Percentiles rank a stretch among this genome's conserved stretches.
These are phyloP conservation scores for Irpex lacteus DNA, from an alignment of 1,284 basidiomycete species.

Conservation along the genomic window DNA sequence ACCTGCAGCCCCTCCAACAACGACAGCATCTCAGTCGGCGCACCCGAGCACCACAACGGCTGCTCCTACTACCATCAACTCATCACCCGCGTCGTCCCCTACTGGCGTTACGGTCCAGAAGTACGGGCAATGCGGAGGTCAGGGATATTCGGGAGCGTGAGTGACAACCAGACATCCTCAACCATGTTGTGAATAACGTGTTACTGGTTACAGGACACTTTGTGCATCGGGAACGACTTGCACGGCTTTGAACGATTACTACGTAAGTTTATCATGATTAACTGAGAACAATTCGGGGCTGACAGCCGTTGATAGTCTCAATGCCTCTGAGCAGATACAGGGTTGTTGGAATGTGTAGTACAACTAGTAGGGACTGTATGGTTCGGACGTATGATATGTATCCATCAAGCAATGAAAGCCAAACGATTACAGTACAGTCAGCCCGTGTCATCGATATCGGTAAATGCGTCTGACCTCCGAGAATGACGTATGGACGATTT, in stretches of 20 bases:
- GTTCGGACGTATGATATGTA: too few relatives aligned
- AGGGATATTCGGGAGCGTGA: conserved; percentile 11
- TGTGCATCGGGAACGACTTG: conserved; percentile 14
- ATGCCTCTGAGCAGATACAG: neutral
- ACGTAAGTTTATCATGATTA: conserved; percentile 7
- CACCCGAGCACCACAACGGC: neutral
- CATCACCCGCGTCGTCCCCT: conserved; percentile 3
- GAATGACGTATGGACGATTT: too few relatives aligned
- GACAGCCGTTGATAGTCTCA: neutral
- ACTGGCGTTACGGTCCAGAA: conserved; percentile 6
- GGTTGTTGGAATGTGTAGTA: too few relatives aligned
- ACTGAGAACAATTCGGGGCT: neutral
- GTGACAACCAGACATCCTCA: conserved; percentile 2
- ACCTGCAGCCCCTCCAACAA: neutral
- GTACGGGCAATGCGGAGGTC: conserved; percentile 16
- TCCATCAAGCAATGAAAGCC: too few relatives aligned
- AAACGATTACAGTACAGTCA: too few relatives aligned
- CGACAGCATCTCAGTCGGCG: neutral
- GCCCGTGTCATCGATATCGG: too few relatives aligned
- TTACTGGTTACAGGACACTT: conserved; percentile 2
- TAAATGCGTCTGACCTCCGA: too few relatives aligned
- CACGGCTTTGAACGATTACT: conserved; percentile 12
- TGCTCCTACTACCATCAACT: neutral
- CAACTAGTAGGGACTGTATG: too few relatives aligned
- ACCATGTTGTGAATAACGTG: neutral